Conservation (phyloP, 345 rosid genomes). For the Hirschfeldia incana region DNA sequence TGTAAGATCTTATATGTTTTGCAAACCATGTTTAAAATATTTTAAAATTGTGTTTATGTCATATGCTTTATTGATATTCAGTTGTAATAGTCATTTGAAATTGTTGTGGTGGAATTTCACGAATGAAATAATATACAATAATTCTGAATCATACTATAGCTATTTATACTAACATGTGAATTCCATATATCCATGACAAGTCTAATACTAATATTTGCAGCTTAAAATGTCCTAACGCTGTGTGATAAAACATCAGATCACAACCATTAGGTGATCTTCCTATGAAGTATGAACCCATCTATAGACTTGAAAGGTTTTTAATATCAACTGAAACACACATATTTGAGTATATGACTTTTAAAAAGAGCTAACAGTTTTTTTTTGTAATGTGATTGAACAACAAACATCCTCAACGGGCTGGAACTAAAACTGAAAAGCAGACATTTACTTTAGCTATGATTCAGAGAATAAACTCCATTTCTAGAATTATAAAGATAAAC, state of each 20-base stretch:
- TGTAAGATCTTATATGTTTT: not conserved
- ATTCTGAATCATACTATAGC: not conserved
- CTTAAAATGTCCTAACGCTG: not conserved
- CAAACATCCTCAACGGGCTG: conserved; percentile 18
- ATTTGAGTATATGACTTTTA: not conserved
- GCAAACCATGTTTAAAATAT: not conserved
- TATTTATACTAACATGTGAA: not conserved
- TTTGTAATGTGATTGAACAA: not conserved
- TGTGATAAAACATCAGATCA: not conserved
- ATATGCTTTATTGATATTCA: not conserved
- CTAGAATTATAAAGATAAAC: conserved; percentile 30
- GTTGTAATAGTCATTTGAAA: not conserved
- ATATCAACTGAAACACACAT: not conserved
- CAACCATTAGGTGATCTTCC: not conserved
- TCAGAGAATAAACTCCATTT: conserved; percentile 41
- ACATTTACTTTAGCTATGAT: conserved; percentile 36
- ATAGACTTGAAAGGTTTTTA: not conserved
- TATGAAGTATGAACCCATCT: not conserved
- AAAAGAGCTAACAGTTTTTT: not conserved
- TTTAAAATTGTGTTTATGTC: not conserved
- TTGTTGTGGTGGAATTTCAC: not conserved
- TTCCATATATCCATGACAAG: not conserved
- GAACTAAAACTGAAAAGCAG: conserved; percentile 41
- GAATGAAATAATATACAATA: not conserved
- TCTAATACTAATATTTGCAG: not conserved